Evolutionary conservation across 768 basidiomycete genomes (phyloP), one percentile per base, ranked within the genome.

Genomic region (Gloeostereum incarnatum): DNA sequence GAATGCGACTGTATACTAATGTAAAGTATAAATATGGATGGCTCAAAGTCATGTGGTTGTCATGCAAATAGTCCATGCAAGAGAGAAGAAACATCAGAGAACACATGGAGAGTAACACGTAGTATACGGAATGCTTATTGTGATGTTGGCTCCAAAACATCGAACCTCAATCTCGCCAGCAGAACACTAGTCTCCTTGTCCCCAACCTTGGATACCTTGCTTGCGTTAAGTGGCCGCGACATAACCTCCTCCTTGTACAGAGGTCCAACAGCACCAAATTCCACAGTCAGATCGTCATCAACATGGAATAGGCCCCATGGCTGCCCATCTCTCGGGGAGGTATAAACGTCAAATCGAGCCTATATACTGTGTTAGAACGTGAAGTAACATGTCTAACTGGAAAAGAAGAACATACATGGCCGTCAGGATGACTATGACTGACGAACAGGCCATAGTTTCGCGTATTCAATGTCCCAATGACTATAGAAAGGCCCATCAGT

Each of bases 241-340:
- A 58, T 49, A 21, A 48, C 37, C 2, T 59, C 50, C 36, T 75
- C 68, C 34, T 64, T 59, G 45, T 75, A 76, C 2, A 54, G 58
- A 0, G 72, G 73, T 3, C 76, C 76, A 10, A 57, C 56, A 11
- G 3, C n/a, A 25, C 54, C 46, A n/a, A n/a, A n/a, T 16, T 63
- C 65, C 3, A 55, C 56, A 7, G 62, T 50, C 6, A 63, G 48
- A 10, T 71, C 65, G 0, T 63, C 67, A 52, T 80, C 71, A 34
- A 72, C 69, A 2, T 75, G 73, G 53, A 85, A 87, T 13, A 68
- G 67, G 5, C 87, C 87, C 87, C 87, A 91, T 1, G 76, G 71
- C 31, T 75, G 68, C 3, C 78, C 76, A 22, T 51, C 49, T 41
- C 57, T 65, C 2, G 70, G 59, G 1, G 68, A 58, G 3, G 71